Evolutionary conservation across 2,329 filamentous ascomycete species (phyloP), one percentile per base, ranked within the genome.

Genomic region (Clarireedia hainanense): DNA sequence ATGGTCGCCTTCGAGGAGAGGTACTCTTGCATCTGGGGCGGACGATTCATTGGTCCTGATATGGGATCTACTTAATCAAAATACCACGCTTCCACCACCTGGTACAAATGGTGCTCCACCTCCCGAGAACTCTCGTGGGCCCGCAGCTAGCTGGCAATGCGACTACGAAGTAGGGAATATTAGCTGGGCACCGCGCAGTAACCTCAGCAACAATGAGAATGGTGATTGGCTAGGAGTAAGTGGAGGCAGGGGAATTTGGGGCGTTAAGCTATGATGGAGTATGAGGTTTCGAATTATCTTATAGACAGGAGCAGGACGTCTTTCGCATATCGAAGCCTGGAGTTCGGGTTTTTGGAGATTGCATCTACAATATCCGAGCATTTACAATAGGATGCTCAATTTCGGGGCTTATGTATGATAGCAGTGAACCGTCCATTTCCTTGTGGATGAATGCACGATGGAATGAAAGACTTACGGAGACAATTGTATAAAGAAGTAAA

Each of bases 11-110:
- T 81, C 84, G 55, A 82, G 91, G 57, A 81, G 94, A 65, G 94
- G 94, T 24, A 88, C 91, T 62, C 81, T 99, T 17, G 92, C 92
- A 15, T 95, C 90, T 0, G 94, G 94, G 36, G 94, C 80, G 5
- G 94, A 99, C 66, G 94, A 99, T 71, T 92, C 85, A 61, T 82
- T 94, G 63, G 92, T 97, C 2, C 78, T 97, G 34, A 79, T 96
- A 15, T 99, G 94, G 94, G 94, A 99, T 71, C 77, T 99, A 9
- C 79, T 96, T 61, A 92, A 88, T 65, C 68, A 68, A 61, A 68
- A 63, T 58, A 69, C 64, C 6, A 60, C 66, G 17, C 57, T 66
- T 40, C 63, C 66, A 42, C 54, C 64, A 63, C 70, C 75, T 24
- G 66, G 73, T 9, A 65, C 74, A 40, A 82, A 81, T 60, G 80